Conservation (phyloP, 108 stramenopile species). For the Skeletonema grethae region DNA sequence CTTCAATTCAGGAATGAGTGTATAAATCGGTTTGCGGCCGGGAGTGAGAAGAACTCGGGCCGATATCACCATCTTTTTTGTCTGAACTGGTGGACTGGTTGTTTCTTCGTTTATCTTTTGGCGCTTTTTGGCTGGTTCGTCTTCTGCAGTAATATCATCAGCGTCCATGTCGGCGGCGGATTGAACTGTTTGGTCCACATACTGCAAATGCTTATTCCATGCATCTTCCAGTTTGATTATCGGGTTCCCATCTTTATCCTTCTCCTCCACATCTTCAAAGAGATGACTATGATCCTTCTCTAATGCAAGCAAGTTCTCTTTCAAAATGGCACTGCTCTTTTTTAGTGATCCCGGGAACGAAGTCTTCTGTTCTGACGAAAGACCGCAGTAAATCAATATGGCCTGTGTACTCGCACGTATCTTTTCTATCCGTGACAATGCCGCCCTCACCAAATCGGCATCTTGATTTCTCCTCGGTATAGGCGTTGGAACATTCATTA, state of each 20-base stretch:
- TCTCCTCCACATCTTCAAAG: constrained; percentile 28
- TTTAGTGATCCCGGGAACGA: constrained; percentile 21
- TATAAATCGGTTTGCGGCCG: constrained; percentile 55
- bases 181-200: constrained; percentile 21
- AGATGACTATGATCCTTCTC: constrained; percentile 25
- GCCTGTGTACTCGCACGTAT: constrained; percentile 31
- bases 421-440: constrained; percentile 35
- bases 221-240: constrained; percentile 72
- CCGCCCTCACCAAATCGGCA: constrained; percentile 20
- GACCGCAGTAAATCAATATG: constrained; percentile 26
- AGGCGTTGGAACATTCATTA: constrained; percentile 28
- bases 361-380: constrained; percentile 17
- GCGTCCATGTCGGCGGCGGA: constrained; percentile 2
- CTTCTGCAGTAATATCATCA: constrained; percentile 11
- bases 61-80: constrained; percentile 33
- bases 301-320: constrained; percentile 18
- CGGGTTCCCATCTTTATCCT: constrained; percentile 16
- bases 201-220: constrained; percentile 70
- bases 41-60: constrained; percentile 61
- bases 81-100: background rate
- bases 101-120: constrained; percentile 14
- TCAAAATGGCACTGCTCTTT: constrained; percentile 15
- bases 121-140: constrained; percentile 32
- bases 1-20: constrained; percentile 66
- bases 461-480: constrained; percentile 34